These are phyloP conservation scores for Bryoglossum gracile DNA, from an alignment of 495 filamentous ascomycete genomes.

Conservation along the genomic window DNA sequence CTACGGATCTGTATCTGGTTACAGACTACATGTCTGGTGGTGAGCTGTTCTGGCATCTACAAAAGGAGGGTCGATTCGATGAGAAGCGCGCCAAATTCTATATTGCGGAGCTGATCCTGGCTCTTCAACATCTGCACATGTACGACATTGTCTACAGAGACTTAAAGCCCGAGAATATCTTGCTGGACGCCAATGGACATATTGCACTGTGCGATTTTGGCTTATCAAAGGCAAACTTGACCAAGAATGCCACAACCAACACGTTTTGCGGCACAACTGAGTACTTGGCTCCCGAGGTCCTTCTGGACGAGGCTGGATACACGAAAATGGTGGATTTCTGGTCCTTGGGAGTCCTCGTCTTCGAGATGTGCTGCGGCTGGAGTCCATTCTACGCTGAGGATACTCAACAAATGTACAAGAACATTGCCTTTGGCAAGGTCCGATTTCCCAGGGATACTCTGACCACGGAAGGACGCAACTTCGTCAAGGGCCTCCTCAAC, in stretches of 20 bases:
- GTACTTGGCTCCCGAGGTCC: slow-evolving; percentile 91
- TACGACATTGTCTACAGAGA: slow-evolving; percentile 98
- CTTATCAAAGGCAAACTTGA: slow-evolving; percentile 92
- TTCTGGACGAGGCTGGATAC: slow-evolving; percentile 94
- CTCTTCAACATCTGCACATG: slow-evolving; percentile 89
- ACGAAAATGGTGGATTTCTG: slow-evolving; percentile 99
- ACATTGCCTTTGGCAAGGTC: slow-evolving; percentile 98
- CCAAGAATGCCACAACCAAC: slow-evolving; percentile 94
- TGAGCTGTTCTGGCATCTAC: slow-evolving; percentile 97
- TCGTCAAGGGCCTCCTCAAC: slow-evolving; percentile 95
- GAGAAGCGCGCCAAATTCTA: slow-evolving; percentile 97
- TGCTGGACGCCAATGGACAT: slow-evolving; percentile 77
- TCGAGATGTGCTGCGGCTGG: slow-evolving; percentile 99
- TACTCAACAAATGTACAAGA: slow-evolving; percentile 99
- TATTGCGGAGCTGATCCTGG: slow-evolving; percentile 93
- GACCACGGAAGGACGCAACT: slow-evolving; percentile 89
- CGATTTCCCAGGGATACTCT: slow-evolving; percentile 92
- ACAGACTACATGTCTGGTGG: slow-evolving; percentile 99
- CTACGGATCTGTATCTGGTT: slow-evolving; percentile 91
- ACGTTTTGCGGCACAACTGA: slow-evolving; percentile 99
- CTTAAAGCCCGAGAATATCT: slow-evolving; percentile 78
- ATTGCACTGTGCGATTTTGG: slow-evolving; percentile 87
- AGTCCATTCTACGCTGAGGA: slow-evolving; percentile 98
- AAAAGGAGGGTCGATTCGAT: slow-evolving; percentile 93
- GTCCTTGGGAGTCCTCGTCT: slow-evolving; percentile 95